phyloP scores from a whole-genome alignment of 495 filamentous ascomycete genomes.

The Sabuloglossum arenarium region DNA sequence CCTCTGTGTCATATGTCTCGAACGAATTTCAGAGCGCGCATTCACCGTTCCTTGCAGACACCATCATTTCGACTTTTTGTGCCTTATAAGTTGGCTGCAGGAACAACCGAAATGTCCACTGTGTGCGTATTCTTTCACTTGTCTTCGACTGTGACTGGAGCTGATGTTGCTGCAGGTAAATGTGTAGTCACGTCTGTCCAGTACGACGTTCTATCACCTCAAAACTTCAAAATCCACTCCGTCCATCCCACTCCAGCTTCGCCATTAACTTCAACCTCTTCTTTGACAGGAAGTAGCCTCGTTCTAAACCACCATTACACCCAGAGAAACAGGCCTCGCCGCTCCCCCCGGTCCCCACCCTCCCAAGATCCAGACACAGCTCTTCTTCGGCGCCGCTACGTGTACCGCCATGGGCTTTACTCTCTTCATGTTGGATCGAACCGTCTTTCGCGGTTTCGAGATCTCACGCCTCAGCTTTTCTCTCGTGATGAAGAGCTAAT shows the following conservation, averaged over 20 bases:
- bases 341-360: background rate
- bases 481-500: conserved; percentile 41
- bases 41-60: conserved; percentile 57
- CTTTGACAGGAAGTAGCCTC: background rate
- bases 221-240: conserved; percentile 32
- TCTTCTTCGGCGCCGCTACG: conserved; percentile 42
- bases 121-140: conserved; percentile 16
- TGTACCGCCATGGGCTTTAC: conserved; percentile 60
- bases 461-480: conserved; percentile 51
- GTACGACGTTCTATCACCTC: conserved; percentile 29
- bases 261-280: conserved; percentile 2
- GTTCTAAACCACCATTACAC: conserved; percentile 6
- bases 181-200: conserved; percentile 42
- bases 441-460: conserved; percentile 52
- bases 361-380: conserved; percentile 24
- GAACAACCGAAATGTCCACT: conserved; percentile 54
- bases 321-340: conserved; percentile 2
- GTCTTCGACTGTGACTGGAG: background rate
- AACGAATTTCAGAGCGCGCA: conserved; percentile 48
- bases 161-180: conserved; percentile 27
- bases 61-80: conserved; percentile 64
- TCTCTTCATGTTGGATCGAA: conserved; percentile 77
- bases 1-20: conserved; percentile 54
- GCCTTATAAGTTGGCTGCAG: conserved; percentile 66
- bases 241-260: conserved; percentile 10